Conservation (phyloP, 1,284 basidiomycete genomes). For the Thecaphora thlaspeos region DNA sequence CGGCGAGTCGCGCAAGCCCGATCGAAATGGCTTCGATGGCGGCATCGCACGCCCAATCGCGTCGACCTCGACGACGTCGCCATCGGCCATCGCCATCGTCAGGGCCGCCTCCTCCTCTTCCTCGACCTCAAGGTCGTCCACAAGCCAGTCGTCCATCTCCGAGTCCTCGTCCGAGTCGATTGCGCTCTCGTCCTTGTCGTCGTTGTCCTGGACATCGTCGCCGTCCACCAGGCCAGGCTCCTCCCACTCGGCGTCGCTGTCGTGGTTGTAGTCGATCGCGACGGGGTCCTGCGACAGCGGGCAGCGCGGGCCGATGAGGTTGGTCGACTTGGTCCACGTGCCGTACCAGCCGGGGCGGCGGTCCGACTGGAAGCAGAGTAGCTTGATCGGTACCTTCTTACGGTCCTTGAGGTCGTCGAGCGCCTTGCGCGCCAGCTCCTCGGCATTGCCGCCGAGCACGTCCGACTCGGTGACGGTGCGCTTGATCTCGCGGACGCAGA, state of each 20-base stretch:
- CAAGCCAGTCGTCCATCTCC: constrained; percentile 56
- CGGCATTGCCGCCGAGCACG: constrained; percentile 48
- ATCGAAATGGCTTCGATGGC: not conserved
- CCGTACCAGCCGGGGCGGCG: constrained; percentile 54
- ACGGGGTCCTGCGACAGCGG: constrained; percentile 54
- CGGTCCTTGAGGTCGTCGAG: constrained; percentile 45
- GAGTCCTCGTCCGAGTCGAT: constrained; percentile 45
- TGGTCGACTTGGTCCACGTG: constrained; percentile 52
- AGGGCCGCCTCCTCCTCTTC: constrained; percentile 33
- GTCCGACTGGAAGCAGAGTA: constrained; percentile 50
- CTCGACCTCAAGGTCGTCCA: constrained; percentile 54
- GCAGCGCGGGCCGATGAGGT: constrained; percentile 45
- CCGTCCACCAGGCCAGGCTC: constrained; percentile 50
- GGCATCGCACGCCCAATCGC: constrained; percentile 9
- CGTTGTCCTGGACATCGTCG: constrained; percentile 46
- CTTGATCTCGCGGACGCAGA: constrained; percentile 52
- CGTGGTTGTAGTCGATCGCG: constrained; percentile 53
- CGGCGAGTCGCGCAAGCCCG: constrained; percentile 1
- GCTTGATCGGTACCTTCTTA: constrained; percentile 48
- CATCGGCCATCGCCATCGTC: constrained; percentile 12
- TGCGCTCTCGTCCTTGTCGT: constrained; percentile 40
- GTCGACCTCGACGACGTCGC: constrained; percentile 35
- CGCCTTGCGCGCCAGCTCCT: constrained; percentile 42
- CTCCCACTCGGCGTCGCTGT: constrained; percentile 56
- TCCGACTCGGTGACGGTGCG: constrained; percentile 53